These are phyloP conservation scores for Chaetomiaceae sp. DNA, from an alignment of 2,329 filamentous ascomycete genomes.

Conservation along the genomic window DNA sequence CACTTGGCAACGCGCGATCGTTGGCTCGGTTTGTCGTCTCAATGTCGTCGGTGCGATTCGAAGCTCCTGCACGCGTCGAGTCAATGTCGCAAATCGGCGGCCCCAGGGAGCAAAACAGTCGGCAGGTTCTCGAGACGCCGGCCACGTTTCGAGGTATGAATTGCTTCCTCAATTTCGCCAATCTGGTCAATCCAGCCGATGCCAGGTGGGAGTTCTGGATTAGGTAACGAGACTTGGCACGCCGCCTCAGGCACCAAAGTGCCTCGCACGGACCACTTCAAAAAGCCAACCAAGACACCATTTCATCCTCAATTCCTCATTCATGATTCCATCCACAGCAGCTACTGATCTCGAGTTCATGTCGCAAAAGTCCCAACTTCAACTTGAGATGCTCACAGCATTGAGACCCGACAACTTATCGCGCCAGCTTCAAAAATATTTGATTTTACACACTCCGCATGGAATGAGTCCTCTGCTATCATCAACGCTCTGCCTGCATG, in stretches of 20 bases:
- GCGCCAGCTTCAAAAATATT: no score
- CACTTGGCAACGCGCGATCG: constrained; percentile 8
- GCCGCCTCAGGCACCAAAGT: constrained; percentile 6
- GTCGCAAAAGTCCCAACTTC: no score
- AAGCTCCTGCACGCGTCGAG: not conserved
- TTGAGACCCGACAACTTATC: no score
- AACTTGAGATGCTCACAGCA: no score
- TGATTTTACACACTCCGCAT: no score
- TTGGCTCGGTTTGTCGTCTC: not conserved
- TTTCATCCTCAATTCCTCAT: no score
- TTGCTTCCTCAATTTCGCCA: constrained; percentile 27
- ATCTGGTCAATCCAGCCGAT: constrained; percentile 27
- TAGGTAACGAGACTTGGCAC: constrained; percentile 17
- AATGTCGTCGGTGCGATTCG: not conserved
- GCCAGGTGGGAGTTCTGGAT: constrained; percentile 18
- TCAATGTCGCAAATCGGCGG: constrained; percentile 3
- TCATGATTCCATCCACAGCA: no score
- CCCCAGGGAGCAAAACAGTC: constrained; percentile 9
- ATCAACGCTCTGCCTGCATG: no score
- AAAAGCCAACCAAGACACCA: no score
- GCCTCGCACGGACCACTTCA: not conserved
- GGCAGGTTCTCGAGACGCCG: constrained; percentile 20
- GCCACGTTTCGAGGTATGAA: constrained; percentile 27
- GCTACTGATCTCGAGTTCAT: no score
- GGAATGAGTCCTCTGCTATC: no score